phyloP scores from a whole-genome alignment of 202 grass and related monocot genomes.

The Alloteropsis angusta region DNA sequence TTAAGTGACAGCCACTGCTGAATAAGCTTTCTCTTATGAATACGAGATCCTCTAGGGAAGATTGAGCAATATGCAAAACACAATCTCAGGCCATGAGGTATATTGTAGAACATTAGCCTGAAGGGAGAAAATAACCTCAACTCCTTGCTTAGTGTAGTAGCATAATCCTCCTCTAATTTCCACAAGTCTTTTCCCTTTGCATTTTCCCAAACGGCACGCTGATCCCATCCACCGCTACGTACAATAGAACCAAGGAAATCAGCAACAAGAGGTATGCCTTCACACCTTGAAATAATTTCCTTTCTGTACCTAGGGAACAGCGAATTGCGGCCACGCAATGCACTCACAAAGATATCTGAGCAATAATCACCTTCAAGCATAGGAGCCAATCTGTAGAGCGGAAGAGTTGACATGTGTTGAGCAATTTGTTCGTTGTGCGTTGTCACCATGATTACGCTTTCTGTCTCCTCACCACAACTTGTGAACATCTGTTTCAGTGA shows the following conservation, averaged over 20 bases:
- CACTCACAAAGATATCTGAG: conserved; percentile 27
- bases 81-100: conserved; percentile 40
- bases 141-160: conserved; percentile 14
- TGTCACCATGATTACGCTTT: conserved; percentile 42
- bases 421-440: conserved; percentile 36
- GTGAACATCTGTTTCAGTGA: conserved; percentile 30
- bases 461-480: conserved; percentile 12
- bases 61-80: conserved; percentile 61
- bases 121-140: conserved; percentile 33
- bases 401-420: conserved; percentile 11
- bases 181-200: conserved; percentile 32
- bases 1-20: conserved; percentile 53
- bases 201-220: conserved; percentile 25
- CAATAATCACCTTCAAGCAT: conserved; percentile 32
- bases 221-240: conserved; percentile 33
- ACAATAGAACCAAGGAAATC: conserved; percentile 37
- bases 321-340: not conserved
- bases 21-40: conserved; percentile 48
- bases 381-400: conserved; percentile 4
- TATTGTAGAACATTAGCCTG: conserved; percentile 42
- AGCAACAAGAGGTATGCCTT: conserved; percentile 36
- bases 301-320: conserved; percentile 24
- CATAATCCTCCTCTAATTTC: conserved; percentile 40
- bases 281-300: conserved; percentile 39
- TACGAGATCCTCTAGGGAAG: conserved; percentile 39